These are phyloP conservation scores for Leishmania aethiopica DNA, from an alignment of 208 protist genomes.

Conservation along the genomic window DNA sequence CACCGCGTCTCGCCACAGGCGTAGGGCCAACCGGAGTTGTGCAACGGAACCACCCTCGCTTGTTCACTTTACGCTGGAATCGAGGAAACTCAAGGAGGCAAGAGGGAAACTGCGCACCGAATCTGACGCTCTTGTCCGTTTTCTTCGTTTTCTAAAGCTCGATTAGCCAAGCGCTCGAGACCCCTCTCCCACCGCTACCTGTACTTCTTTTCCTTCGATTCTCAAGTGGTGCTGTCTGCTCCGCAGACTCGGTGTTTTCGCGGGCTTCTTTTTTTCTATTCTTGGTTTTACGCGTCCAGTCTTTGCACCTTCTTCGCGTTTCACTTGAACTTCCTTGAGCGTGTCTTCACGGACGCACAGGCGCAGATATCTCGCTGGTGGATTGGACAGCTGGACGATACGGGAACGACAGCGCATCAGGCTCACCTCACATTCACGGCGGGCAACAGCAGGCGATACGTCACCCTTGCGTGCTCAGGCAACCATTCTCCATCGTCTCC, in stretches of 20 bases:
- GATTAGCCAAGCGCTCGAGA: neutral
- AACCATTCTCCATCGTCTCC: neutral
- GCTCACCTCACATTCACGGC: neutral
- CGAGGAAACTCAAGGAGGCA: neutral
- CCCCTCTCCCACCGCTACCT: neutral
- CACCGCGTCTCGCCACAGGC: neutral
- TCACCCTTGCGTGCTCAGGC: neutral
- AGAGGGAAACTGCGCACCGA: neutral
- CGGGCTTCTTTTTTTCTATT: neutral
- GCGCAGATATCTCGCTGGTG: neutral
- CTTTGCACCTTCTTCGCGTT: neutral
- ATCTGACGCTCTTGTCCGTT: neutral
- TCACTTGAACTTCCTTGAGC: neutral
- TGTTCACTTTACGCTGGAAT: neutral
- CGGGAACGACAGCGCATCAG: neutral
- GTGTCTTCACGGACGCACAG: neutral
- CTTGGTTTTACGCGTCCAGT: neutral
- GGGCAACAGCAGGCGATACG: neutral
- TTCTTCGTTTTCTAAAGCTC: neutral
- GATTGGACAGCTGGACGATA: neutral
- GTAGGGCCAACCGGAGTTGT: too few species aligned
- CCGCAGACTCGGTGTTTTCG: neutral
- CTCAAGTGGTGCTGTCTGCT: neutral
- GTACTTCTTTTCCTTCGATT: neutral
- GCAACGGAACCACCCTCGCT: neutral